Conservation (phyloP, 345 rosid genomes). For the Toxicodendron radicans region DNA sequence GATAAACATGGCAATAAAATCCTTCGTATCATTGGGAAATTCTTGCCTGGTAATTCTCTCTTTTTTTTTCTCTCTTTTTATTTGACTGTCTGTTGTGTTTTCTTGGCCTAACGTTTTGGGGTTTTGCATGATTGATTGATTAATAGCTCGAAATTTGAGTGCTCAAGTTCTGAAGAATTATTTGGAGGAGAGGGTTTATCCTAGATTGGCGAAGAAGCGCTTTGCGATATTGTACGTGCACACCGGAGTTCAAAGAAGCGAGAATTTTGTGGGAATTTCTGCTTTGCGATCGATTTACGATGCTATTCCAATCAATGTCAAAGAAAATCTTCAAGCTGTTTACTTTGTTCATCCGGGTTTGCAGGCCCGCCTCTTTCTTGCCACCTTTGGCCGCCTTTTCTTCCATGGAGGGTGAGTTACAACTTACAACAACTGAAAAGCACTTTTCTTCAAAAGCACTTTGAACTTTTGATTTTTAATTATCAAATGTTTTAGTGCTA, state of each 20-base stretch:
- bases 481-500: background rate
- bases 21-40: slow-evolving; percentile 57
- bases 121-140: background rate
- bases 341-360: slow-evolving; percentile 73
- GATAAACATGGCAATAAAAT: slow-evolving; percentile 72
- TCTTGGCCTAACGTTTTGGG: background rate
- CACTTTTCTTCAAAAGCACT: too few species aligned
- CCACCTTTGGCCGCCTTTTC: slow-evolving; percentile 67
- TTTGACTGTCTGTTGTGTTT: background rate
- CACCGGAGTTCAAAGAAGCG: slow-evolving; percentile 69
- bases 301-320: slow-evolving; percentile 55
- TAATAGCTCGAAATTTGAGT: slow-evolving; percentile 51
- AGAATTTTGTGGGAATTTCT: slow-evolving; percentile 71
- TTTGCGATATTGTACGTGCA: slow-evolving; percentile 66
- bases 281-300: slow-evolving; percentile 66
- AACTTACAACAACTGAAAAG: too few species aligned
- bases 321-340: slow-evolving; percentile 61
- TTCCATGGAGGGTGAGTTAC: slow-evolving; percentile 71
- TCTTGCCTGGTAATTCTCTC: slow-evolving; percentile 49
- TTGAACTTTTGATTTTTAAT: too few species aligned
- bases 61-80: too few species aligned
- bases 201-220: slow-evolving; percentile 50
- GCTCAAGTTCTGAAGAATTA: slow-evolving; percentile 49
- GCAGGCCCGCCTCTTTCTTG: slow-evolving; percentile 73
- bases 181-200: slow-evolving; percentile 52